Base-by-base conservation (phyloP, 2,329 filamentous ascomycete genomes). In the Trematosphaeria pertusa region DNA sequence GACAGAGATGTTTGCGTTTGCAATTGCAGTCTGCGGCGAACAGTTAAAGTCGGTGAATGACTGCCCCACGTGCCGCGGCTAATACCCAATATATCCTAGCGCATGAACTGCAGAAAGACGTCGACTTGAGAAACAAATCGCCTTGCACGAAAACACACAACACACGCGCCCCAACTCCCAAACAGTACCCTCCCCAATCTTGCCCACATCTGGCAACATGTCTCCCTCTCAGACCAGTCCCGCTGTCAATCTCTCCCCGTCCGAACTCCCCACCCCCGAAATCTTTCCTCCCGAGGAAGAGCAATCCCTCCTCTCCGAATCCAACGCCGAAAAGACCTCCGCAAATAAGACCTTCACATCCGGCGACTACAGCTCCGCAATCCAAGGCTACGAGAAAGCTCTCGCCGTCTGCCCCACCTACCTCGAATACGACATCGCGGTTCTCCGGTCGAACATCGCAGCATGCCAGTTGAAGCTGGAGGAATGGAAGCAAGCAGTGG, bases 361-460 rank as follows among this genome's bases (percentile, higher is more conserved):
- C 3, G 82, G 83, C 32, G 83, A 86, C 52, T 94, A 88, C 72
- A 82, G 87, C 45, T 85, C 87, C 52, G 93, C 93, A 31, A 87
- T 97, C 52, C 82, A 86, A 57, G 87, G 83, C 50, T 97, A 97
- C 74, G 87, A 91, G 62, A 84, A 87, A 56, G 92, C 94, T 17
- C 78, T 95, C 3, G 80, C 84, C 10, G 82, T 86, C 6, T 92
- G 90, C 62, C 93, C 93, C 2, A 86, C 84, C 55, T 95, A 96
- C 68, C 82, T 96, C 19, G 86, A 93, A 68, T 96, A 90, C 74
- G 91, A 96, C 59, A 80, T 93, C 52, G 91, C 92, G 19, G 89
- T 97, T 8, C 79, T 97, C 5, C 85, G 87, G 48, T 91, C 88
- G 68, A 97, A 97, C 75, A 87, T 97, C 56, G 83, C 93, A 1